Percentiles rank a stretch among this genome's conserved stretches.
Evolutionary conservation across 2,329 filamentous ascomycete genomes (phyloP).

Genomic region (Xylaria sp.): DNA sequence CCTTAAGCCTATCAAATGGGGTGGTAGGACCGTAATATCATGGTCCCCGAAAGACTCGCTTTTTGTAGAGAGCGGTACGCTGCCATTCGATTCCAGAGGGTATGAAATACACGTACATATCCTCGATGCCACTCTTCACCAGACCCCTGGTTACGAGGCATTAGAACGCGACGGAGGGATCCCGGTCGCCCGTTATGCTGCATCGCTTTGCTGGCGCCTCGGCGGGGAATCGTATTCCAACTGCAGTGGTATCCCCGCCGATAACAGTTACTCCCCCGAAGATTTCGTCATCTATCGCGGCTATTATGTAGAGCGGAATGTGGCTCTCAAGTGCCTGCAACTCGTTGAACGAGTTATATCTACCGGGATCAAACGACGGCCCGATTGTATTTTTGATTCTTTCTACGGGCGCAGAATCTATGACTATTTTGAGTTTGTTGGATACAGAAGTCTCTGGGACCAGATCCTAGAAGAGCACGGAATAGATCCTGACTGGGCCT

Average conservation of each 20-base stretch:
- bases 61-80: not conserved
- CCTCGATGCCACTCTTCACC: not conserved
- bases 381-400: not conserved
- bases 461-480: conserved; percentile 32
- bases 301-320: not conserved
- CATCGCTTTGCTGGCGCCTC: not conserved
- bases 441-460: conserved; percentile 19
- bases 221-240: not conserved
- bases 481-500: conserved; percentile 37
- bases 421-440: not conserved
- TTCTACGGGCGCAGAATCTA: not conserved
- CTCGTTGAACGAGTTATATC: not conserved
- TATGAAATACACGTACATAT: not conserved
- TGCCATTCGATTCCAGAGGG: not conserved
- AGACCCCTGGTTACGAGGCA: not conserved
- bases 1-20: not conserved
- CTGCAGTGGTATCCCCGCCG: not conserved
- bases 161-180: not conserved
- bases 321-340: not conserved
- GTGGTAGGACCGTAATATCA: not conserved
- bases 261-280: not conserved
- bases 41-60: not conserved
- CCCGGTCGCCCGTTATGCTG: not conserved
- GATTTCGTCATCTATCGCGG: not conserved
- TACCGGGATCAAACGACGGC: not conserved